Evolutionary conservation across 805 yeast genomes (phyloP).

Genomic region (Zygotorulaspora danielsina): DNA sequence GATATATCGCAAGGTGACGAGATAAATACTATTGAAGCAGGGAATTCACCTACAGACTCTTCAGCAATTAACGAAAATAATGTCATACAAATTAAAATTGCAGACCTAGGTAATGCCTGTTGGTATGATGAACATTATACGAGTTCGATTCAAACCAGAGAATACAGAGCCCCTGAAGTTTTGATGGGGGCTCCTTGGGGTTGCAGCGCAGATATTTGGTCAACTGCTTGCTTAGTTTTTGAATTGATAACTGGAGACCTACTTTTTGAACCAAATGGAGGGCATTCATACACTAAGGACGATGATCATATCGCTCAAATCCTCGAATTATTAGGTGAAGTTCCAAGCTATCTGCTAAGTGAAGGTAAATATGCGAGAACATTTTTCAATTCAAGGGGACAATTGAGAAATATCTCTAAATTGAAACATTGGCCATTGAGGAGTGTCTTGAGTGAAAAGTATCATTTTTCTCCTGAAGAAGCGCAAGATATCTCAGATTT

Average conservation of each 20-base stretch:
- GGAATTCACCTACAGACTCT: slow-evolving; percentile 29
- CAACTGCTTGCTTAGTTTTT: slow-evolving; percentile 86
- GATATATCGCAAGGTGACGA: slow-evolving; percentile 27
- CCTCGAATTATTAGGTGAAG: slow-evolving; percentile 70
- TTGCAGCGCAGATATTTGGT: slow-evolving; percentile 92
- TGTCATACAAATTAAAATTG: slow-evolving; percentile 74
- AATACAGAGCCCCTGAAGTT: slow-evolving; percentile 89
- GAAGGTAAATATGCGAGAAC: slow-evolving; percentile 59
- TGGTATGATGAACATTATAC: slow-evolving; percentile 78
- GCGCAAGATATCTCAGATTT: slow-evolving; percentile 74
- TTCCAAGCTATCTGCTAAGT: slow-evolving; percentile 56
- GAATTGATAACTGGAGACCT: slow-evolving; percentile 94
- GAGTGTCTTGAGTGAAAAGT: slow-evolving; percentile 80
- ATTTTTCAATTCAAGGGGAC: slow-evolving; percentile 63
- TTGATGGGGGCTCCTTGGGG: slow-evolving; percentile 86
- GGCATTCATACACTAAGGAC: slow-evolving; percentile 74
- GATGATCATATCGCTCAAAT: slow-evolving; percentile 97
- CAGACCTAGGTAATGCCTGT: slow-evolving; percentile 91
- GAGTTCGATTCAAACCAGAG: slow-evolving; percentile 86
- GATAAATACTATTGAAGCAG: slow-evolving; percentile 1
- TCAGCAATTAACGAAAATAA: slow-evolving; percentile 37
- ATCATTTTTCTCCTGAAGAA: slow-evolving; percentile 62
- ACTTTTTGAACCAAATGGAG: slow-evolving; percentile 79
- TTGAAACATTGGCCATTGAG: slow-evolving; percentile 86
- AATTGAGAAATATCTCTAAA: slow-evolving; percentile 71